phyloP scores from a whole-genome alignment of 129 eudicot genomes.

The Escallonia rubra region DNA sequence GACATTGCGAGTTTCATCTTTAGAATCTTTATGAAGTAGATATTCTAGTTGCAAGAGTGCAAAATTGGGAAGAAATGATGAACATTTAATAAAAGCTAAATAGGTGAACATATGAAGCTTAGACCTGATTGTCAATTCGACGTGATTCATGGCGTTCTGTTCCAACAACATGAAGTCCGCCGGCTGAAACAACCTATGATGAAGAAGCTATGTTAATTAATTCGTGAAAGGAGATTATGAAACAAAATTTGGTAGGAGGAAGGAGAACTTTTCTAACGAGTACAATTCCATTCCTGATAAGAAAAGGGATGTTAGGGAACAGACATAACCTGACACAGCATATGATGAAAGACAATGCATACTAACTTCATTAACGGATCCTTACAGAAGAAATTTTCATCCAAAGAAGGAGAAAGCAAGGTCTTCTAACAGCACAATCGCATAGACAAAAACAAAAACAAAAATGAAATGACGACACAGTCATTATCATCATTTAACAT shows the following conservation, averaged over 20 bases:
- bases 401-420: not conserved
- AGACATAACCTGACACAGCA: too few relatives aligned
- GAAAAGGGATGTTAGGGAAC: too few relatives aligned
- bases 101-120: constrained; percentile 6
- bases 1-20: constrained; percentile 7
- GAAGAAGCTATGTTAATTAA: not conserved
- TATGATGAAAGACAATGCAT: not conserved
- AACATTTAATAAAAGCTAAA: not conserved
- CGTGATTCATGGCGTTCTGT: constrained; percentile 99
- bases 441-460: not conserved
- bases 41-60: too few relatives aligned
- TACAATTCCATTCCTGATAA: too few relatives aligned
- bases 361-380: not conserved
- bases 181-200: constrained; percentile 82
- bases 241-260: too few relatives aligned
- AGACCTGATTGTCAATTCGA: constrained; percentile 97
- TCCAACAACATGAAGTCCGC: constrained; percentile 98
- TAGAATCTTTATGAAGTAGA: too few relatives aligned
- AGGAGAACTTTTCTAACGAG: too few relatives aligned
- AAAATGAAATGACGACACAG: not conserved
- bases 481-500: not conserved
- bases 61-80: too few relatives aligned
- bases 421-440: not conserved
- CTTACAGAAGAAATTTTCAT: not conserved
- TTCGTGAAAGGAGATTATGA: too few relatives aligned